Evolutionary conservation across 164 flowering plant genomes (phyloP).

Genomic region (Nelumbo lutea): DNA sequence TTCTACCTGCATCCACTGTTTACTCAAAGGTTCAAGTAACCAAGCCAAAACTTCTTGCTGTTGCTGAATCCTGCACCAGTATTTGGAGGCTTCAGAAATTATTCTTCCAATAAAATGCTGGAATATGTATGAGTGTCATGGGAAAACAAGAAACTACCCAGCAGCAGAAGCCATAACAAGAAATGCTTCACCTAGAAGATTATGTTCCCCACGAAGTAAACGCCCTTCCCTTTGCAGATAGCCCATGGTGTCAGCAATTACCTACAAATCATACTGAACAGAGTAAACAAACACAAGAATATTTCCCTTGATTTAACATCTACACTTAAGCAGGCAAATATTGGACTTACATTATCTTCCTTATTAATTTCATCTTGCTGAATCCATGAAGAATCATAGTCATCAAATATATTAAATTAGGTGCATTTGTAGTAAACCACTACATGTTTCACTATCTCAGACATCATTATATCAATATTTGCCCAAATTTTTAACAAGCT

Average conservation of each 20-base stretch:
- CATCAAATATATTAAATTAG: too few relatives aligned
- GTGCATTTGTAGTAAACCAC: too few relatives aligned
- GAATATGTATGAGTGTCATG: neutral
- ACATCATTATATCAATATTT: too few relatives aligned
- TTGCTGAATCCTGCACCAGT: slow-evolving; percentile 63
- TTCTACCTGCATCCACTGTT: slow-evolving; percentile 72
- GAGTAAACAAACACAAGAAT: neutral
- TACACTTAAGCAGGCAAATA: neutral
- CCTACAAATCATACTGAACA: slow-evolving; percentile 33
- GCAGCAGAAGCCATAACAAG: slow-evolving; percentile 96
- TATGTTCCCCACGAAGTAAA: slow-evolving; percentile 86
- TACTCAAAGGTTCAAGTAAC: slow-evolving; percentile 92
- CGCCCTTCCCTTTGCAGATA: slow-evolving; percentile 77
- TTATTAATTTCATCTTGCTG: too few relatives aligned
- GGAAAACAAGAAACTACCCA: slow-evolving; percentile 50
- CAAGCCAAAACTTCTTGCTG: slow-evolving; percentile 93
- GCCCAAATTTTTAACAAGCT: too few relatives aligned
- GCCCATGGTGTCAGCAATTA: slow-evolving; percentile 87
- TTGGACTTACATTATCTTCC: too few relatives aligned
- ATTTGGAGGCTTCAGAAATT: slow-evolving; percentile 3
- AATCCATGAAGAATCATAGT: too few relatives aligned
- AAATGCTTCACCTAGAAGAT: slow-evolving; percentile 93
- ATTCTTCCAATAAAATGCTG: neutral
- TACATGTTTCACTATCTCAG: too few relatives aligned
- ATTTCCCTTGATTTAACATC: neutral